These are phyloP conservation scores for Coniosporium tulheliwenetii DNA, from an alignment of 2,329 filamentous ascomycete genomes.

Conservation along the genomic window DNA sequence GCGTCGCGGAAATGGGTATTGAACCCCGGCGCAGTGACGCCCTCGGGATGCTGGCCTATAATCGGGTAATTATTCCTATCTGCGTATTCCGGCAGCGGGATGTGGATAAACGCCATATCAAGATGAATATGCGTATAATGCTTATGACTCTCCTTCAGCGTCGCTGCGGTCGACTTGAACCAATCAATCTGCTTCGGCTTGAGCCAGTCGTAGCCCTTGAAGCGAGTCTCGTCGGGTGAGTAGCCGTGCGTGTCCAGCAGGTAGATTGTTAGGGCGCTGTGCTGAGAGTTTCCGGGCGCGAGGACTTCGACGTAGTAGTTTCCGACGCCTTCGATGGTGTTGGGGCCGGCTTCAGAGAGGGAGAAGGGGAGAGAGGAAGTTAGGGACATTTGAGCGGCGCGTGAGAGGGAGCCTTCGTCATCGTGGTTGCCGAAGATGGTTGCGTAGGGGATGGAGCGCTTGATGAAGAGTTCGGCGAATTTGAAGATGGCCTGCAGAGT, in stretches of 20 bases:
- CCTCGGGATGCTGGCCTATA: slow-evolving; percentile 64
- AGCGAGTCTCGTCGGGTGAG: slow-evolving; percentile 75
- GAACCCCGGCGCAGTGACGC: slow-evolving; percentile 72
- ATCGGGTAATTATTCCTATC: slow-evolving; percentile 38
- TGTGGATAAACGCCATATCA: slow-evolving; percentile 95
- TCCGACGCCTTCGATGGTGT: slow-evolving; percentile 74
- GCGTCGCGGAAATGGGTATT: slow-evolving; percentile 92
- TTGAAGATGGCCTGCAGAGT: slow-evolving; percentile 92
- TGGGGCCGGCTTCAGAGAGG: slow-evolving; percentile 68
- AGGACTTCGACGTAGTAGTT: slow-evolving; percentile 92
- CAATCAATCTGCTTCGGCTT: slow-evolving; percentile 88
- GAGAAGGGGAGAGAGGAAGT: slow-evolving; percentile 81
- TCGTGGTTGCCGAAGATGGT: slow-evolving; percentile 97
- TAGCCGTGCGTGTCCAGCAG: slow-evolving; percentile 87
- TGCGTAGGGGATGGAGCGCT: slow-evolving; percentile 81
- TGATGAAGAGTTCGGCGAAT: slow-evolving; percentile 67
- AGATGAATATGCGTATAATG: slow-evolving; percentile 87
- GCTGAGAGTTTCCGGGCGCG: slow-evolving; percentile 60
- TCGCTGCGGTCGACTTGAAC: slow-evolving; percentile 67
- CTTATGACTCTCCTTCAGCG: slow-evolving; percentile 56
- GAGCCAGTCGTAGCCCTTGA: slow-evolving; percentile 92
- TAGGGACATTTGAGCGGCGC: slow-evolving; percentile 67
- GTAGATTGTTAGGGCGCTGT: slow-evolving; percentile 89
- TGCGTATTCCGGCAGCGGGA: slow-evolving; percentile 80
- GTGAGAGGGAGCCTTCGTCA: slow-evolving; percentile 70